Conservation (phyloP, 805 yeast genomes). For the Tetrapisispora pingtungensis region DNA sequence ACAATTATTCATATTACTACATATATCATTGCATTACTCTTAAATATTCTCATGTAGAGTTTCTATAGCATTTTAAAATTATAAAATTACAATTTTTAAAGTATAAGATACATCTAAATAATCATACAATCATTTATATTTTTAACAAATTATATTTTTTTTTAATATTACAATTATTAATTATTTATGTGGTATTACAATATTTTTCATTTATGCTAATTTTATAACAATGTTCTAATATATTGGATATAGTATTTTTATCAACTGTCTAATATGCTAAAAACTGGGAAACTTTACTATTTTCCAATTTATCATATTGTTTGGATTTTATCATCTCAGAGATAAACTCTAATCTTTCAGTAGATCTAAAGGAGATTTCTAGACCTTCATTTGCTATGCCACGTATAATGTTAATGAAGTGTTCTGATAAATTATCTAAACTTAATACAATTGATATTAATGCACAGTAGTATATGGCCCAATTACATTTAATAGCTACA, state of each 20-base stretch:
- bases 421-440: constrained; percentile 1
- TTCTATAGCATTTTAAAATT: background rate
- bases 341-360: constrained; percentile 3
- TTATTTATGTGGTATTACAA: background rate
- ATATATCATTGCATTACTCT: background rate
- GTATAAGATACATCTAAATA: too few relatives aligned
- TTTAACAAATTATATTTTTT: too few relatives aligned
- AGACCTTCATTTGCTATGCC: constrained; percentile 4
- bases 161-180: too few relatives aligned
- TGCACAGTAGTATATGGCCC: constrained; percentile 7
- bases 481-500: constrained; percentile 4
- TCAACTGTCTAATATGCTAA: background rate
- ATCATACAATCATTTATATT: too few relatives aligned
- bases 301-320: background rate
- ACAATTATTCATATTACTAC: too few relatives aligned
- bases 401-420: constrained; percentile 4
- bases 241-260: too few relatives aligned
- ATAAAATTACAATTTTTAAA: too few relatives aligned
- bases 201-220: background rate
- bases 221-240: too few relatives aligned
- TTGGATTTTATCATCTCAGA: background rate
- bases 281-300: constrained; percentile 1
- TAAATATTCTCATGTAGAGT: background rate
- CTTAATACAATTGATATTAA: constrained; percentile 2
- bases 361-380: constrained; percentile 4